phyloP scores from a whole-genome alignment of 371 early-diverging fungal species.

The Rhizopus stolonifer region DNA sequence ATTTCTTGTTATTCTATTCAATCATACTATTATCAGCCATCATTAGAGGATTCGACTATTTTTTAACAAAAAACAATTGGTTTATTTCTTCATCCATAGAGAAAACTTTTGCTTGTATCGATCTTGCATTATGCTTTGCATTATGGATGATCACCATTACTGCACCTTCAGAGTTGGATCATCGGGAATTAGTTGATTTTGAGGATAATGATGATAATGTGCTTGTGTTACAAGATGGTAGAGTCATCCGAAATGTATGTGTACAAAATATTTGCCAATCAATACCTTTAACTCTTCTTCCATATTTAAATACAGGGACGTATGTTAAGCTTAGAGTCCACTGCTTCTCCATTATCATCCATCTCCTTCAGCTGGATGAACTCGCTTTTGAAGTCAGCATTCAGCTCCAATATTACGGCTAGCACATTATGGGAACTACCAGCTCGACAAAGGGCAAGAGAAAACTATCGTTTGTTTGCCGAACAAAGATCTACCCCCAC shows the following conservation, averaged over 20 bases:
- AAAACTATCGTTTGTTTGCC: constrained; percentile 34
- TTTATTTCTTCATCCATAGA: constrained; percentile 42
- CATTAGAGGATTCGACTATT: constrained; percentile 47
- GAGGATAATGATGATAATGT: constrained; percentile 47
- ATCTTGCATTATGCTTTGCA: constrained; percentile 39
- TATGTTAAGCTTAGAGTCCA: constrained; percentile 58
- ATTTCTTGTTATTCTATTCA: constrained; percentile 51
- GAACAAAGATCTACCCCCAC: constrained; percentile 3
- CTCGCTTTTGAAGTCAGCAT: constrained; percentile 64
- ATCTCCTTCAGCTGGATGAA: constrained; percentile 81
- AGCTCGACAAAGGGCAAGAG: constrained; percentile 39
- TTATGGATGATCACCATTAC: constrained; percentile 47
- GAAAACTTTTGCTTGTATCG: constrained; percentile 39
- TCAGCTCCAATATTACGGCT: constrained; percentile 52
- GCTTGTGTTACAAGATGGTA: constrained; percentile 44
- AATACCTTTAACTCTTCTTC: background rate
- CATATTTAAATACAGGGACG: constrained; percentile 33
- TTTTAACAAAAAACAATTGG: constrained; percentile 36
- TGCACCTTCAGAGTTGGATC: constrained; percentile 47
- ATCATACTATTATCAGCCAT: constrained; percentile 44
- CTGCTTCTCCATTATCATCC: constrained; percentile 61
- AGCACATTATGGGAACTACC: constrained; percentile 74
- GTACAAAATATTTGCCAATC: background rate
- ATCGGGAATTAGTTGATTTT: constrained; percentile 42
- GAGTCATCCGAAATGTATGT: constrained; percentile 46